Evolutionary conservation across 192 early-diverging fungal species (phyloP).

Genomic region (Umbelopsis vinacea): DNA sequence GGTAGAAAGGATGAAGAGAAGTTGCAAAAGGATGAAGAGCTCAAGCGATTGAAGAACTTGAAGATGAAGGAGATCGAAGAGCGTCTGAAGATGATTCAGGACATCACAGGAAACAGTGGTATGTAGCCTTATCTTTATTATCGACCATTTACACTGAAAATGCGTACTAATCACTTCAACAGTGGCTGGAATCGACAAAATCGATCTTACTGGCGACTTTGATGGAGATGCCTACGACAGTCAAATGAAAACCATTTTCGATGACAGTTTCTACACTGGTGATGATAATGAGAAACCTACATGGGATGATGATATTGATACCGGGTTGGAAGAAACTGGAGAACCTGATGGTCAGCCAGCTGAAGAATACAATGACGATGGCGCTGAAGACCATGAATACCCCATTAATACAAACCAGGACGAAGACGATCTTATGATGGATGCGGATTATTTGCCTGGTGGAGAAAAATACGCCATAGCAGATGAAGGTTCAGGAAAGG

Average conservation of each 20-base stretch:
- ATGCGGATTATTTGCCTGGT: constrained; percentile 86
- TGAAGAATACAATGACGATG: constrained; percentile 45
- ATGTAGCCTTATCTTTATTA: constrained; percentile 13
- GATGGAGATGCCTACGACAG: constrained; percentile 85
- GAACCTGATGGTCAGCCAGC: constrained; percentile 44
- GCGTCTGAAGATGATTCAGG: constrained; percentile 82
- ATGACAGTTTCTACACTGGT: constrained; percentile 68
- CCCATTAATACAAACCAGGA: constrained; percentile 25
- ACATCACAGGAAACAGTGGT: constrained; percentile 77
- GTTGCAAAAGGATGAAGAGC: constrained; percentile 74
- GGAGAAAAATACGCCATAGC: constrained; percentile 58
- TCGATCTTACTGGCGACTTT: constrained; percentile 93
- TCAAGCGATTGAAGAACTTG: constrained; percentile 89
- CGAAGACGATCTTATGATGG: constrained; percentile 88
- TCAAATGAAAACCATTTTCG: constrained; percentile 84
- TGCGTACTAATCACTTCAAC: not conserved
- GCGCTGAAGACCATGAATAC: constrained; percentile 22
- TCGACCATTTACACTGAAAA: not conserved
- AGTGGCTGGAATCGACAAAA: constrained; percentile 72
- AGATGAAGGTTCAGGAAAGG: not conserved
- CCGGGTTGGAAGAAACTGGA: constrained; percentile 41
- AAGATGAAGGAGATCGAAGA: constrained; percentile 88
- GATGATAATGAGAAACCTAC: constrained; percentile 78
- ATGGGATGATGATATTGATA: constrained; percentile 88
- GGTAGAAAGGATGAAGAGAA: constrained; percentile 79